A percentile compares a stretch with the other conserved stretches of the same genome.
Evolutionary conservation across 1,284 basidiomycete species (phyloP).

Genomic region (Cryptococcus deneoformans): DNA sequence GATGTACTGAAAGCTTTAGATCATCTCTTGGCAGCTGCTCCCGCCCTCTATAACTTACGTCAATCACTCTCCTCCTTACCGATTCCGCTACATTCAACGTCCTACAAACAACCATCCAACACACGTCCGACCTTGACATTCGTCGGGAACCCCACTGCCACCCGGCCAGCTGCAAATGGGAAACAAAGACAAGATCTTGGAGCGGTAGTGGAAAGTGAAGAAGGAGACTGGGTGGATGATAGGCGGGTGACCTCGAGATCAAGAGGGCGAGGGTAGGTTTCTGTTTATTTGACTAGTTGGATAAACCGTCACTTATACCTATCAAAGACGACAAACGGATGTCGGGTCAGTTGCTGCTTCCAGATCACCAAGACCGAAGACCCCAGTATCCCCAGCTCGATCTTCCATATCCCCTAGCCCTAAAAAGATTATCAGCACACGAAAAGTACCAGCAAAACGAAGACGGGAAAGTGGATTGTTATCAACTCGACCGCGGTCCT

Average conservation of each 20-base stretch:
- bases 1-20: constrained; percentile 23
- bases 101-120: not conserved
- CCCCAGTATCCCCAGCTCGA: constrained; percentile 3
- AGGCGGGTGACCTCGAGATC: not conserved
- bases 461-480: constrained; percentile 28
- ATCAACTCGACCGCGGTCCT: constrained; percentile 7
- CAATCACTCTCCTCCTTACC: constrained; percentile 9
- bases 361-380: constrained; percentile 13
- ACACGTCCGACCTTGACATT: not conserved
- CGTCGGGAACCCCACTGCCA: constrained; percentile 21
- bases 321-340: constrained; percentile 9
- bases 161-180: constrained; percentile 22
- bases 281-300: not conserved
- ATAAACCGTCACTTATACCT: not conserved
- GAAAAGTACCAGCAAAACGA: constrained; percentile 5
- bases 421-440: constrained; percentile 3
- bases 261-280: constrained; percentile 6
- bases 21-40: constrained; percentile 23
- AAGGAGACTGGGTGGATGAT: not conserved
- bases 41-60: constrained; percentile 22
- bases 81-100: not conserved
- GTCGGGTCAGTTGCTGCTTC: constrained; percentile 13
- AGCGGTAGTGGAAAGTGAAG: constrained; percentile 20
- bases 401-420: constrained; percentile 13
- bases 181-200: constrained; percentile 18